phyloP scores from a whole-genome alignment of 2,329 filamentous ascomycete genomes.

The Teratosphaeria pseudoeucalypti region DNA sequence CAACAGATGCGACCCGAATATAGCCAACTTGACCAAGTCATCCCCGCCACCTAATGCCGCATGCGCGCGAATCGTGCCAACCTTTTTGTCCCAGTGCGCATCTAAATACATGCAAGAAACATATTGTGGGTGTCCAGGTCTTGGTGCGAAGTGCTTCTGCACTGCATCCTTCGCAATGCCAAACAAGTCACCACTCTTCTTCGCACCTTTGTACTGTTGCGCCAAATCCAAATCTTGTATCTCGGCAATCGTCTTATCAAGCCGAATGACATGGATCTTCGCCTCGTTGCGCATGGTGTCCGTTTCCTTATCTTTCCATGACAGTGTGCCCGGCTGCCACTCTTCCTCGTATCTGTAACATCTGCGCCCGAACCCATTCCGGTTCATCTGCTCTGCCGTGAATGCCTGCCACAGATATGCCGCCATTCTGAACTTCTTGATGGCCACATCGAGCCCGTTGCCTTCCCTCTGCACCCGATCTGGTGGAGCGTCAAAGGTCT shows the following conservation, averaged over 20 bases:
- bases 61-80: constrained; percentile 65
- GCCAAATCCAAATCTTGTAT: constrained; percentile 67
- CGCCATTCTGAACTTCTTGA: constrained; percentile 87
- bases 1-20: constrained; percentile 86
- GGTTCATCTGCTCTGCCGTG: constrained; percentile 91
- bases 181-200: constrained; percentile 64
- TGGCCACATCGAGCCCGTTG: constrained; percentile 67
- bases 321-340: constrained; percentile 77
- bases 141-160: constrained; percentile 62
- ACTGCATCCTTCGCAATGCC: constrained; percentile 68
- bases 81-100: constrained; percentile 69
- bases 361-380: constrained; percentile 74
- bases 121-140: constrained; percentile 72
- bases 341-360: constrained; percentile 90
- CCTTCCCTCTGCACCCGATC: constrained; percentile 68
- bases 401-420: constrained; percentile 97
- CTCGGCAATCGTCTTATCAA: constrained; percentile 74
- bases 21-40: constrained; percentile 68
- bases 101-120: constrained; percentile 82
- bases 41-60: constrained; percentile 69
- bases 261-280: constrained; percentile 74
- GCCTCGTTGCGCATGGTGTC: constrained; percentile 81
- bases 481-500: constrained; percentile 72
- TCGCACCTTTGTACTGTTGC: constrained; percentile 63
- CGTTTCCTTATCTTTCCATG: constrained; percentile 58